A percentile compares a stretch with the other conserved stretches of the same genome.
These are phyloP conservation scores for Microcyclospora pomicola DNA, from an alignment of 2,329 filamentous ascomycete species.

Conservation along the genomic window DNA sequence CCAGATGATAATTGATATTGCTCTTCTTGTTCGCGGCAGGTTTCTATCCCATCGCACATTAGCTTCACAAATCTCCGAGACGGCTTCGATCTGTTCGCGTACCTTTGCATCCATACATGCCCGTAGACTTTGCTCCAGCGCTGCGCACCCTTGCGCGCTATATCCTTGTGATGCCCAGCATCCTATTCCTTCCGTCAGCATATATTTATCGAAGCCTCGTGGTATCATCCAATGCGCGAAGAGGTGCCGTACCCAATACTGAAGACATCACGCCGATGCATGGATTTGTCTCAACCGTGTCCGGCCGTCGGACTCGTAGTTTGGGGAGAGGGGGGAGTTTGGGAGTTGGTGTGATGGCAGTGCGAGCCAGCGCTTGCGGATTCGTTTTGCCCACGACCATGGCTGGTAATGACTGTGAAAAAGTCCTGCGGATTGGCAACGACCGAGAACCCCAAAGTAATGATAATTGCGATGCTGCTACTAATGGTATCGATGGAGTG, in stretches of 20 bases:
- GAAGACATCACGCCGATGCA: constrained; percentile 54
- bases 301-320: constrained; percentile 51
- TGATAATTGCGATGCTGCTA: background rate
- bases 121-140: constrained; percentile 46
- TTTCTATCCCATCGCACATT: constrained; percentile 32
- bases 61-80: background rate
- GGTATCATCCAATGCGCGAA: constrained; percentile 3
- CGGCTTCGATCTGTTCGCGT: constrained; percentile 23
- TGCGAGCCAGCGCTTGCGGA: constrained; percentile 15
- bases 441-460: background rate
- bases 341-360: constrained; percentile 23
- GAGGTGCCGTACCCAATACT: constrained; percentile 43
- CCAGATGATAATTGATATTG: constrained; percentile 83
- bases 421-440: background rate
- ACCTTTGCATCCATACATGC: constrained; percentile 70
- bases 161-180: constrained; percentile 75
- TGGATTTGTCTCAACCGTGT: constrained; percentile 47
- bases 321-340: constrained; percentile 47
- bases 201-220: background rate
- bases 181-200: constrained; percentile 35
- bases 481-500: no score
- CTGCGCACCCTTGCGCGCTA: constrained; percentile 45
- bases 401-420: background rate
- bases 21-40: constrained; percentile 48
- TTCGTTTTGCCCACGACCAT: constrained; percentile 24